These are phyloP conservation scores for Ascochyta pisi DNA, from an alignment of 2,329 filamentous ascomycete species.

Conservation along the genomic window DNA sequence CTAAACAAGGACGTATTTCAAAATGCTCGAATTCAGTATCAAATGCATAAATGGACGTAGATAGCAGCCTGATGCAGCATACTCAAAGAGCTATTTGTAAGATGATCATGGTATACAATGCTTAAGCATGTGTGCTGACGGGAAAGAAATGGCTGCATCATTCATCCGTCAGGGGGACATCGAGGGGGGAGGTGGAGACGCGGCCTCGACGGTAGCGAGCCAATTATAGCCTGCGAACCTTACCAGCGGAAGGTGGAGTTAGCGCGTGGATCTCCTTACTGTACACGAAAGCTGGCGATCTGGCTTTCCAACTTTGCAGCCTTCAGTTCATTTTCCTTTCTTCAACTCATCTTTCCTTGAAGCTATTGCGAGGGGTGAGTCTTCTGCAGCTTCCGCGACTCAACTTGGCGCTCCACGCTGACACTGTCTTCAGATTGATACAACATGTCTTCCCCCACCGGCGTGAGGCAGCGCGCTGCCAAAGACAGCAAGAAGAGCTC, in stretches of 20 bases:
- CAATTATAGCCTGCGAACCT: conserved; percentile 9
- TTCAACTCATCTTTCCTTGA: conserved; percentile 19
- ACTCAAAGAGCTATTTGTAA: too few species aligned
- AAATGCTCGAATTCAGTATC: too few species aligned
- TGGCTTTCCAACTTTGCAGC: conserved; percentile 25
- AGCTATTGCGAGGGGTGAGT: conserved; percentile 32
- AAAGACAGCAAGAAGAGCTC: conserved; percentile 49
- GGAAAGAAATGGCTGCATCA: not conserved
- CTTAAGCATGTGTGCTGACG: too few species aligned
- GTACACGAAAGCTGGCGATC: conserved; percentile 29
- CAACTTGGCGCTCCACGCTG: conserved; percentile 16
- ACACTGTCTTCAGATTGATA: conserved; percentile 35
- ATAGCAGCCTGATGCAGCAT: too few species aligned
- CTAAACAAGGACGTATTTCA: too few species aligned
- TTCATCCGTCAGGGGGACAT: not conserved
- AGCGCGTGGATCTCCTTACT: conserved; percentile 20
- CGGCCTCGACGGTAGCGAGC: not conserved
- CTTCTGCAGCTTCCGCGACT: conserved; percentile 6
- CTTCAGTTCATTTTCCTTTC: conserved; percentile 25
- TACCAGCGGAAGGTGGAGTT: conserved; percentile 11
- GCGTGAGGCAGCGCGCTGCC: conserved; percentile 47
- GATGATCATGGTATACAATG: too few species aligned
- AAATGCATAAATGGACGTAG: too few species aligned
- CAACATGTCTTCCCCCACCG: conserved; percentile 49
- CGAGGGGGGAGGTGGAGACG: conserved; percentile 8